A percentile compares a stretch with the other conserved stretches of the same genome.
Evolutionary conservation across 257 asterid species (phyloP).

Genomic region (Przewalskia tangutica): DNA sequence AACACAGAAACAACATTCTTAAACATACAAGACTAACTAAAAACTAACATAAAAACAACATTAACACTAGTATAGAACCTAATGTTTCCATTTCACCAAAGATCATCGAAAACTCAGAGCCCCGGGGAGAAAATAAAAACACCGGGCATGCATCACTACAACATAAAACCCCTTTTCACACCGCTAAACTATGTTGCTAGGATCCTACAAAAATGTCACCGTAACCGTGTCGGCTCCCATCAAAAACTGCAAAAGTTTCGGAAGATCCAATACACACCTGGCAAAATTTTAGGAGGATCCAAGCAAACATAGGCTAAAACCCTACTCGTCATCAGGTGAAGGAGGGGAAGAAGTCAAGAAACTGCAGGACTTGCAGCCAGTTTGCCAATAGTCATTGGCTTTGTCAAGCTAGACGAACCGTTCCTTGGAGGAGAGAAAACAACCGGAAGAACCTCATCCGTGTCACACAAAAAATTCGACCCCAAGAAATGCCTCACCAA

Average conservation of each 20-base stretch:
- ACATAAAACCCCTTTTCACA: not conserved
- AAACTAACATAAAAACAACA: not conserved
- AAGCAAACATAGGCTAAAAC: not conserved
- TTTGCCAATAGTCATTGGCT: conserved; percentile 1
- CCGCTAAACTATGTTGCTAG: not conserved
- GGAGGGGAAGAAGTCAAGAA: not conserved
- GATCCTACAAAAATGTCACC: not conserved
- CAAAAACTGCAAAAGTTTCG: no score
- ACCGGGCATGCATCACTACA: not conserved
- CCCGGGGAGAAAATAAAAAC: conserved; percentile 17
- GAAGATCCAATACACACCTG: not conserved
- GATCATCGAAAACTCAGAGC: not conserved
- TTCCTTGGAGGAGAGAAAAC: conserved; percentile 13
- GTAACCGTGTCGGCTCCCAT: no score
- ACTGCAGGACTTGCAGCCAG: not conserved
- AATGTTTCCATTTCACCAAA: conserved; percentile 20
- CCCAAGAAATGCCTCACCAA: conserved; percentile 10
- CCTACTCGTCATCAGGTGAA: not conserved
- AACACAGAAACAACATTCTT: not conserved
- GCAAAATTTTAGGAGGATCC: not conserved
- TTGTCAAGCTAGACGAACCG: not conserved
- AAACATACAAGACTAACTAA: not conserved
- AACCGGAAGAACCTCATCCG: conserved; percentile 9
- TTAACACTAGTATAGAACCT: not conserved
- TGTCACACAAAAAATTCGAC: conserved; percentile 3